Conservation (phyloP, 2,329 filamentous ascomycete species). For the Cladosporium sphaerospermum region DNA sequence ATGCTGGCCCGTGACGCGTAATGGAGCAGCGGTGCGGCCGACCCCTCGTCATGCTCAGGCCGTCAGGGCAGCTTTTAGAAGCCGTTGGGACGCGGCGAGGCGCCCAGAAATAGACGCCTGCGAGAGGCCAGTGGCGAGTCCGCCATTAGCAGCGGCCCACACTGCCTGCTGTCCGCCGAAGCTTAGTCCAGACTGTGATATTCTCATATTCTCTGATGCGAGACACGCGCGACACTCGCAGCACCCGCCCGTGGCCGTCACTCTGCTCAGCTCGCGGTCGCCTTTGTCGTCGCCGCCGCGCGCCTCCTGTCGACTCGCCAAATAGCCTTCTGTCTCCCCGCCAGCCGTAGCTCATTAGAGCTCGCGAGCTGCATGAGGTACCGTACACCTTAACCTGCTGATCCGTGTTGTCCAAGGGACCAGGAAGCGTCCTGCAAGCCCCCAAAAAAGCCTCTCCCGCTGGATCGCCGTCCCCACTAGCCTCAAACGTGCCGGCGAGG, state of each 20-base stretch:
- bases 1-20: conserved; percentile 10
- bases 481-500: background rate
- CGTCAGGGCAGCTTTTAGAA: background rate
- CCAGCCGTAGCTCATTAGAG: too few relatives aligned
- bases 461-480: background rate
- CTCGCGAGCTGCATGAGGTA: background rate
- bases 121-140: conserved; percentile 2
- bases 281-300: too few relatives aligned
- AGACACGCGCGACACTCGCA: conserved; percentile 1
- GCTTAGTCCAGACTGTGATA: conserved; percentile 2
- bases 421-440: background rate
- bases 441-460: background rate
- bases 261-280: too few relatives aligned
- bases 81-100: conserved; percentile 7
- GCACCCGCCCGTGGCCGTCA: too few relatives aligned
- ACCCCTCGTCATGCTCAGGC: conserved; percentile 3
- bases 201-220: background rate
- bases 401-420: background rate
- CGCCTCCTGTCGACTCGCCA: too few relatives aligned
- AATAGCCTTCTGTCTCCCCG: too few relatives aligned
- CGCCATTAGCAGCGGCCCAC: conserved; percentile 4
- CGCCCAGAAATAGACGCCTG: conserved; percentile 6
- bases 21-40: conserved; percentile 2
- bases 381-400: background rate
- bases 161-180: background rate